A percentile compares a stretch with the other conserved stretches of the same genome.
Conservation (phyloP, 2,329 filamentous ascomycete species). For the Pyrenophora teres region DNA sequence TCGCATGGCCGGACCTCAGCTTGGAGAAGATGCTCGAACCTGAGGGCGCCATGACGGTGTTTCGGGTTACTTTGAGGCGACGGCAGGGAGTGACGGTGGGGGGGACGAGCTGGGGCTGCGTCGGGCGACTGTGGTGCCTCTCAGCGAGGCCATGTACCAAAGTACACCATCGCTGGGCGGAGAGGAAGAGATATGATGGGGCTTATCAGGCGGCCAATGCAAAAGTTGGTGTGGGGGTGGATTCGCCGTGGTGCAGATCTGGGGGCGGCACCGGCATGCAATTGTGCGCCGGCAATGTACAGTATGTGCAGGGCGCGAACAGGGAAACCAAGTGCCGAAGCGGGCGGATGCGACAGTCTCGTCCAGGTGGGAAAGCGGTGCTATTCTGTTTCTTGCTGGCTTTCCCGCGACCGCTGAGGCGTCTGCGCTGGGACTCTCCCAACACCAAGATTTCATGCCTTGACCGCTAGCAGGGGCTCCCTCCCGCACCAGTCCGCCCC, state of each 20-base stretch:
- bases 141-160: slow-evolving; percentile 41
- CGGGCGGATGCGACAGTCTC: slow-evolving; percentile 2
- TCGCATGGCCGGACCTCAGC: slow-evolving; percentile 46
- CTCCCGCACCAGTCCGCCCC: slow-evolving; percentile 12
- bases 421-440: slow-evolving; percentile 5
- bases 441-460: slow-evolving; percentile 18
- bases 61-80: slow-evolving; percentile 15
- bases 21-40: slow-evolving; percentile 49
- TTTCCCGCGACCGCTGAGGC: slow-evolving; percentile 4
- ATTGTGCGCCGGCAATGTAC: too few relatives aligned
- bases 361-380: slow-evolving; percentile 1
- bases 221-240: slow-evolving; percentile 17
- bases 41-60: slow-evolving; percentile 44
- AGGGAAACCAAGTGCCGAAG: neutral
- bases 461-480: slow-evolving; percentile 12
- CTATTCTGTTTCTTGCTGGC: slow-evolving; percentile 1
- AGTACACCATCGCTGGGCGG: slow-evolving; percentile 33
- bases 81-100: slow-evolving; percentile 1
- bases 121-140: slow-evolving; percentile 27
- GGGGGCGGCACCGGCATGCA: too few relatives aligned
- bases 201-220: slow-evolving; percentile 5
- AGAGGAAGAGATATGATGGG: slow-evolving; percentile 6
- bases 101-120: slow-evolving; percentile 7
- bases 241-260: slow-evolving; percentile 16
- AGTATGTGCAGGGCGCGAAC: too few relatives aligned